Conservation (phyloP, 176 grass and related monocot species). For the Phoenix dactylifera region DNA sequence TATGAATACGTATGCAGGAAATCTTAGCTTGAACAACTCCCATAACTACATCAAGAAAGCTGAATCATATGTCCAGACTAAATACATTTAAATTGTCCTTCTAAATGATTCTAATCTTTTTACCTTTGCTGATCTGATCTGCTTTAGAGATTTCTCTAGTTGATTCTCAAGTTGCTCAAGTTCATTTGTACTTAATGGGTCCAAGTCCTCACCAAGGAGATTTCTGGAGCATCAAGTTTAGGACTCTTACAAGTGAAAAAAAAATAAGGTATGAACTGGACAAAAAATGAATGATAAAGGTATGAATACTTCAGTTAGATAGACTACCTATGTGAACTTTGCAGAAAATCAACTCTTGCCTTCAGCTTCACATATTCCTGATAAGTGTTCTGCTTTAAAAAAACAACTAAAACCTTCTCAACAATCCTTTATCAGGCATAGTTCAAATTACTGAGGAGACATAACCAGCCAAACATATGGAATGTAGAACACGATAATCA, state of each 20-base stretch:
- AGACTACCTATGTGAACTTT: constrained; percentile 64
- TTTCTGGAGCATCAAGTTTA: constrained; percentile 32
- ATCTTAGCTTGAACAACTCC: neutral
- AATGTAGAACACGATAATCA: too few relatives aligned
- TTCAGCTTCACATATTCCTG: constrained; percentile 78
- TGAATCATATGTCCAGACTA: neutral
- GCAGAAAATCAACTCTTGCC: constrained; percentile 58
- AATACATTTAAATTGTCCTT: neutral
- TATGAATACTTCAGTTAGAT: too few relatives aligned
- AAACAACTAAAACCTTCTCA: neutral
- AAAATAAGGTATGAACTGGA: too few relatives aligned
- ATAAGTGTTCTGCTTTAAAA: constrained; percentile 52
- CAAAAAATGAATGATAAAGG: too few relatives aligned
- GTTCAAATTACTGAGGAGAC: too few relatives aligned
- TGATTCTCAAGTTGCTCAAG: constrained; percentile 75
- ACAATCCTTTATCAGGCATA: too few relatives aligned
- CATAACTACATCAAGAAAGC: neutral
- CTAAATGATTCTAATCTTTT: neutral
- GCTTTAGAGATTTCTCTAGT: constrained; percentile 51
- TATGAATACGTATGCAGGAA: too few relatives aligned
- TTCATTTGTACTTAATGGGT: constrained; percentile 34
- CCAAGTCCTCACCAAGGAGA: constrained; percentile 81
- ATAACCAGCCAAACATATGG: too few relatives aligned
- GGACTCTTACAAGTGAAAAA: constrained; percentile 4
- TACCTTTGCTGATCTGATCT: constrained; percentile 86